Evolutionary conservation across 73 alveolate genomes (phyloP).

Genomic region (Symbiodinium natans): DNA sequence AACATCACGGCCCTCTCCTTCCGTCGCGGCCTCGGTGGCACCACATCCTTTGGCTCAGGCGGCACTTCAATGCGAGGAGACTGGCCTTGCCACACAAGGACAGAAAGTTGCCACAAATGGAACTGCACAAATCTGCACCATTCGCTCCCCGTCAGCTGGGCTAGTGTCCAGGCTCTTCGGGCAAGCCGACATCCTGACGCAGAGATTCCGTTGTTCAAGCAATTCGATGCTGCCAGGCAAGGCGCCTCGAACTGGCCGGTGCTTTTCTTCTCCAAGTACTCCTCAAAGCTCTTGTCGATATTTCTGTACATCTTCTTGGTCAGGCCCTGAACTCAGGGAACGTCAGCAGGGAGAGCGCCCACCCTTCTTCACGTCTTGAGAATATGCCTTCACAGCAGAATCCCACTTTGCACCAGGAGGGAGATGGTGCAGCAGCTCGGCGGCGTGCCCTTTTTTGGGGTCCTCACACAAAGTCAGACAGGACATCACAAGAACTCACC

Average conservation of each 20-base stretch:
- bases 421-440: constrained; percentile 60
- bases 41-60: constrained; percentile 49
- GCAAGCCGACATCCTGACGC: background rate
- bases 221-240: too few species aligned
- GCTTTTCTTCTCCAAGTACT: constrained; percentile 43
- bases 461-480: constrained; percentile 1
- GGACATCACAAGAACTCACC: too few species aligned
- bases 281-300: constrained; percentile 84
- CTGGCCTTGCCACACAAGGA: constrained; percentile 1
- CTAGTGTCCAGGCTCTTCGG: background rate
- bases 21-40: constrained; percentile 83
- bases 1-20: constrained; percentile 39
- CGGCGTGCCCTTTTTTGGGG: constrained; percentile 39
- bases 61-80: constrained; percentile 86
- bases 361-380: constrained; percentile 48
- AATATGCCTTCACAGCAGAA: constrained; percentile 46
- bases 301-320: constrained; percentile 83
- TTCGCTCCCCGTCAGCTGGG: background rate
- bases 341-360: background rate
- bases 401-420: constrained; percentile 92
- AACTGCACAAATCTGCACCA: background rate
- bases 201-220: too few species aligned
- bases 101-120: background rate
- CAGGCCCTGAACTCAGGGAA: constrained; percentile 68
- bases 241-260: too few species aligned